These are phyloP conservation scores for Hirschioporus abietinus DNA, from an alignment of 768 basidiomycete genomes.

Conservation along the genomic window DNA sequence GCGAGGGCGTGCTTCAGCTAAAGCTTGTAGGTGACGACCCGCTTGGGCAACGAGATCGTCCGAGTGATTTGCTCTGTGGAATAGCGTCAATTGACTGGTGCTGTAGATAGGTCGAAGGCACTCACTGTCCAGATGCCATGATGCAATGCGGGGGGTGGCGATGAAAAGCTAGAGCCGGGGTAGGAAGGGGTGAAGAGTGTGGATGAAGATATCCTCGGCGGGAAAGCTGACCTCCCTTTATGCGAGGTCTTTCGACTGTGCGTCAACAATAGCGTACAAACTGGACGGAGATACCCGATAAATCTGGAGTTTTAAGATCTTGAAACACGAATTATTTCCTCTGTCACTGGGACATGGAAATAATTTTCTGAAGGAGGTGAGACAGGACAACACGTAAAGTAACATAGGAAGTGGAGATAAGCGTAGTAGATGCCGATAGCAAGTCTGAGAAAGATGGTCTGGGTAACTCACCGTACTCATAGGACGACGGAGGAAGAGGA, in stretches of 20 bases:
- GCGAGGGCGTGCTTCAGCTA: not conserved
- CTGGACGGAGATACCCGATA: not conserved
- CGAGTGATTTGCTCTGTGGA: not conserved
- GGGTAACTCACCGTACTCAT: not conserved
- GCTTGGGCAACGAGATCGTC: not conserved
- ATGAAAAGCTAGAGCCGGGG: not conserved
- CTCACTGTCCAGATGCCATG: not conserved
- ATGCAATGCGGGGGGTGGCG: not conserved
- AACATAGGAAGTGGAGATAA: not conserved
- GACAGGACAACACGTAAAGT: not conserved
- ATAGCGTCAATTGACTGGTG: not conserved
- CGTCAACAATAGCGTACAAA: not conserved
- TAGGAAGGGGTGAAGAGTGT: not conserved
- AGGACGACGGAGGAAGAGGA: not conserved
- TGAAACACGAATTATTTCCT: not conserved
- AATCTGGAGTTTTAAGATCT: not conserved
- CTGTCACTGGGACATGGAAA: not conserved
- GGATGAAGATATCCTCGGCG: not conserved
- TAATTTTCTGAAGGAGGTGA: not conserved
- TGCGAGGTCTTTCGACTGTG: not conserved
- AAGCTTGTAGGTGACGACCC: not conserved
- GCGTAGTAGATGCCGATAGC: not conserved
- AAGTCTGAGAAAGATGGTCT: not conserved
- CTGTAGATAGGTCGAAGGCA: not conserved
- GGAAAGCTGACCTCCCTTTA: not conserved